These are phyloP conservation scores for Arabidopsis arenosa DNA, from an alignment of 345 rosid species.

Conservation along the genomic window DNA sequence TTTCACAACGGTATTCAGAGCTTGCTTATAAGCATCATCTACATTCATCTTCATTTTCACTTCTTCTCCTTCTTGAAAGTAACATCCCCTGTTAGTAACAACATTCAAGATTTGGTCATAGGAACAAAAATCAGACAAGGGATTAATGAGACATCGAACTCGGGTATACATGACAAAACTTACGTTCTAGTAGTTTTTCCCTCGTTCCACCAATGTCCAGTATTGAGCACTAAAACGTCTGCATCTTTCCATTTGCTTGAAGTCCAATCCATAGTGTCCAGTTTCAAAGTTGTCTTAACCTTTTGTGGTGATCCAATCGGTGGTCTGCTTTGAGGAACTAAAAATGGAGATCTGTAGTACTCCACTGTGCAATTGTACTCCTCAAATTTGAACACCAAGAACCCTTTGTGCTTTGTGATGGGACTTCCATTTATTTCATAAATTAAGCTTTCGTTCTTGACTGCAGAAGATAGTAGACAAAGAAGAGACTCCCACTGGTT, in stretches of 20 bases:
- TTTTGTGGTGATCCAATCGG: constrained; percentile 57
- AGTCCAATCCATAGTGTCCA: constrained; percentile 75
- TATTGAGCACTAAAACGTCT: constrained; percentile 73
- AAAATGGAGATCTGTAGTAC: constrained; percentile 85
- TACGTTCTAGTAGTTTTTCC: constrained; percentile 78
- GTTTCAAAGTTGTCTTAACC: constrained; percentile 66
- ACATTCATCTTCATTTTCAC: constrained; percentile 68
- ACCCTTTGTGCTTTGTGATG: constrained; percentile 87
- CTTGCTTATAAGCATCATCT: constrained; percentile 61
- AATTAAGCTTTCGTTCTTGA: constrained; percentile 63
- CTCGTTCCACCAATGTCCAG: constrained; percentile 95
- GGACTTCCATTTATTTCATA: constrained; percentile 78
- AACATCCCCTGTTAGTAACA: constrained; percentile 58
- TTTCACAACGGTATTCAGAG: constrained; percentile 57
- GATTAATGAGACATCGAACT: background rate
- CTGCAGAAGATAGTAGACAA: constrained; percentile 76
- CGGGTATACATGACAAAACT: background rate
- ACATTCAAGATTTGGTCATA: constrained; percentile 24
- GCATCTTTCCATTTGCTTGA: constrained; percentile 70
- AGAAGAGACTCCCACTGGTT: constrained; percentile 97
- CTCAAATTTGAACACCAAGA: constrained; percentile 68
- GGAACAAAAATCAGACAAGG: background rate
- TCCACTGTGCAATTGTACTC: constrained; percentile 89
- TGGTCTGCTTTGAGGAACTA: constrained; percentile 69
- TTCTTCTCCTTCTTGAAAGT: constrained; percentile 66